Evolutionary conservation across 2,329 filamentous ascomycete species (phyloP).

Genomic region (Stagonosporopsis cucurbitacearum): DNA sequence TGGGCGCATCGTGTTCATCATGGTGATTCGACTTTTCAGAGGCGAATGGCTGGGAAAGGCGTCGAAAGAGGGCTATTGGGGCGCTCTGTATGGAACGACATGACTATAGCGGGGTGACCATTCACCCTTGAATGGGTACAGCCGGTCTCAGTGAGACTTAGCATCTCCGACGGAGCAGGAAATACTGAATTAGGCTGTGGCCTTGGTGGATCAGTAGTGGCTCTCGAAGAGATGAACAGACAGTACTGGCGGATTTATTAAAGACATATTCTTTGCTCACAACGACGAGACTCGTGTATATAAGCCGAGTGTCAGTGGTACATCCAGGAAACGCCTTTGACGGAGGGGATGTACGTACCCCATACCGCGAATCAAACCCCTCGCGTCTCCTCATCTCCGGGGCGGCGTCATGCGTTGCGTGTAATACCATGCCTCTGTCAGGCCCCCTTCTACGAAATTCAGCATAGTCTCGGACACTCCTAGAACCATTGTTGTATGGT

Average conservation of each 20-base stretch:
- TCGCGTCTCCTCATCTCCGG: slow-evolving; percentile 36
- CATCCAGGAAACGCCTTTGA: not conserved
- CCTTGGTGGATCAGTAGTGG: not conserved
- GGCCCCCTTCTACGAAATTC: slow-evolving; percentile 23
- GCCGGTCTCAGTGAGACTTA: not conserved
- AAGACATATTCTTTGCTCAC: not conserved
- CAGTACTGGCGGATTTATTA: not conserved
- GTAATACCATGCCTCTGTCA: slow-evolving; percentile 24
- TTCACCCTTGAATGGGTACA: slow-evolving; percentile 1
- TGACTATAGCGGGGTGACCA: slow-evolving; percentile 19
- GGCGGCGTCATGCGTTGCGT: slow-evolving; percentile 11
- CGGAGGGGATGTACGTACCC: slow-evolving; percentile 20
- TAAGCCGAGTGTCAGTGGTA: not conserved
- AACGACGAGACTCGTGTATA: not conserved
- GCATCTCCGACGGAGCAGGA: not conserved
- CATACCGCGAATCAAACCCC: slow-evolving; percentile 16
- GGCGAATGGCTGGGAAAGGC: slow-evolving; percentile 30
- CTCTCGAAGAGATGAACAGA: not conserved
- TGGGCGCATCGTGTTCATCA: slow-evolving; percentile 18
- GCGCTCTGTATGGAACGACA: slow-evolving; percentile 22
- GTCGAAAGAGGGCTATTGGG: slow-evolving; percentile 20
- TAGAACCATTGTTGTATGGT: slow-evolving; percentile 16
- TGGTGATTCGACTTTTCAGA: slow-evolving; percentile 31
- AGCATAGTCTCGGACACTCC: slow-evolving; percentile 14
- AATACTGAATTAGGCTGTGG: not conserved